Percentiles rank a stretch among this genome's conserved stretches.
These are phyloP conservation scores for Urostyla sp. DNA, from an alignment of 73 alveolate species.

Conservation along the genomic window DNA sequence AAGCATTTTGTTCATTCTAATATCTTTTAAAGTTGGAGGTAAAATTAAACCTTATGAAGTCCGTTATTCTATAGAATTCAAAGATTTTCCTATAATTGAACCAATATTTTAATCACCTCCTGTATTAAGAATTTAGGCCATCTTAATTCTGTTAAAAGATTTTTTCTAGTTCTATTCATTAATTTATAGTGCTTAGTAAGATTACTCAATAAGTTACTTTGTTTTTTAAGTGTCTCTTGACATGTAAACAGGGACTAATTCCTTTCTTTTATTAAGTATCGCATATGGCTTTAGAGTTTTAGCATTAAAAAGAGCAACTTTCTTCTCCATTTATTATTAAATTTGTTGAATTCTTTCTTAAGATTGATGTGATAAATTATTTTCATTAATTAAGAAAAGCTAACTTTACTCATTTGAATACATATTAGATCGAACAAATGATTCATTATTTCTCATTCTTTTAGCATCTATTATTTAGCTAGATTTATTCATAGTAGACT, in stretches of 20 bases:
- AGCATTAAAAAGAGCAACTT: constrained; percentile 26
- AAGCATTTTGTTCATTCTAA: too few species aligned
- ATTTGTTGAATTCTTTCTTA: neutral
- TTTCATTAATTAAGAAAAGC: neutral
- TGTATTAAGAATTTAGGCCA: neutral
- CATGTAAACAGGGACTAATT: constrained; percentile 21
- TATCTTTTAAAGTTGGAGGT: too few species aligned
- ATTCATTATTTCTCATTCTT: neutral
- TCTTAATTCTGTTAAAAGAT: neutral
- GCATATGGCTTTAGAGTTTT: constrained; percentile 32
- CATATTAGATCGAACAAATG: neutral
- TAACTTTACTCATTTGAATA: neutral
- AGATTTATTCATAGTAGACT: neutral
- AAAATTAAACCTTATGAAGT: too few species aligned
- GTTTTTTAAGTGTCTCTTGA: constrained; percentile 39
- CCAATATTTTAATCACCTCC: neutral
- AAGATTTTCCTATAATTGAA: neutral
- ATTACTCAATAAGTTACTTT: neutral
- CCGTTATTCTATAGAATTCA: too few species aligned
- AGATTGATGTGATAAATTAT: neutral
- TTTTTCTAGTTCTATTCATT: neutral
- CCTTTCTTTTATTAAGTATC: neutral
- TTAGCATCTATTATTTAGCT: neutral
- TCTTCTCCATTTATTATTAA: neutral
- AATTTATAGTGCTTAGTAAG: neutral